Conservation (phyloP, 176 grass and related monocot genomes). For the Phoenix roebelenii region DNA sequence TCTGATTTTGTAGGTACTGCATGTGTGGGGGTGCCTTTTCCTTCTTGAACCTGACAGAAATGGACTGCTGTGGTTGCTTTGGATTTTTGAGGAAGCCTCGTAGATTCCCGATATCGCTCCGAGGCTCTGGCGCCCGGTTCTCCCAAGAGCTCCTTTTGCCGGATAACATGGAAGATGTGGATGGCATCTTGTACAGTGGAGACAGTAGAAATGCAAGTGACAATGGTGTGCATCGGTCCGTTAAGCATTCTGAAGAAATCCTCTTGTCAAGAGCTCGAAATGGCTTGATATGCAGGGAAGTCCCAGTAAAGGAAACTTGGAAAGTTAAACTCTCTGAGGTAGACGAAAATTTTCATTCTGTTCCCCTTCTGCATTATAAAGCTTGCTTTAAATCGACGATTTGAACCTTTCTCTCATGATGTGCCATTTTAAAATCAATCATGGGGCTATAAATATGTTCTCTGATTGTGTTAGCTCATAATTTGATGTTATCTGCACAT, state of each 20-base stretch:
- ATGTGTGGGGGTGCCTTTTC: neutral
- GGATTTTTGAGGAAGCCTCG: conserved; percentile 50
- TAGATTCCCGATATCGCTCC: conserved; percentile 2
- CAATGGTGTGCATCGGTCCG: conserved; percentile 3
- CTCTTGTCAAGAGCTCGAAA: conserved; percentile 34
- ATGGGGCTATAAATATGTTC: too few relatives aligned
- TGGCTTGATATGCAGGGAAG: conserved; percentile 57
- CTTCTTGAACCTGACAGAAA: conserved; percentile 39
- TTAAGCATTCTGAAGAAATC: conserved; percentile 58
- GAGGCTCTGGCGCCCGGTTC: conserved; percentile 7
- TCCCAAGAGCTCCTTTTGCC: conserved; percentile 34
- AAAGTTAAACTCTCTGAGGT: conserved; percentile 57
- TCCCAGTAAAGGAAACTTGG: conserved; percentile 51
- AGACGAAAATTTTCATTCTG: neutral
- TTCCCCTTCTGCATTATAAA: neutral
- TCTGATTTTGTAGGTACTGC: too few relatives aligned
- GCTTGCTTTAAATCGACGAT: neutral
- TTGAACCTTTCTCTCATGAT: too few relatives aligned
- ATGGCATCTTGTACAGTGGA: conserved; percentile 12
- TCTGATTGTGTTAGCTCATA: too few relatives aligned
- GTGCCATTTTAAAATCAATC: too few relatives aligned
- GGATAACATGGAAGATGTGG: conserved; percentile 24
- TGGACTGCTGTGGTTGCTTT: conserved; percentile 74
- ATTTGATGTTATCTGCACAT: too few relatives aligned
- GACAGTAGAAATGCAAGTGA: conserved; percentile 20